These are phyloP conservation scores for Lentinula detonsa DNA, from an alignment of 768 basidiomycete species.

Conservation along the genomic window DNA sequence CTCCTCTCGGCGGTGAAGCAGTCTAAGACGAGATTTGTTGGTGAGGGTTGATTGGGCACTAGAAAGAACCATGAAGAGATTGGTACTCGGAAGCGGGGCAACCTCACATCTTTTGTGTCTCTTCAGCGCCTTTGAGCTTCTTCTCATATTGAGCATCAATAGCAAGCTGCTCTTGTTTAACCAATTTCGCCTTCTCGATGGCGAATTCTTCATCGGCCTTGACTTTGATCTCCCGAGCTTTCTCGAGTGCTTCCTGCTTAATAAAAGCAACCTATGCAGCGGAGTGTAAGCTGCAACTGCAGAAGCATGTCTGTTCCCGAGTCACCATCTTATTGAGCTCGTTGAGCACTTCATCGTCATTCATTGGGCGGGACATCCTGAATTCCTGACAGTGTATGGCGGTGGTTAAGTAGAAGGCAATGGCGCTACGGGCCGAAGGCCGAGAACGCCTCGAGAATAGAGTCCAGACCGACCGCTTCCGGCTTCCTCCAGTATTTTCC, in stretches of 20 bases:
- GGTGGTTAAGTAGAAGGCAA: background rate
- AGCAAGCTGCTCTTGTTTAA: conserved; percentile 91
- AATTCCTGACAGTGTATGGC: too few species aligned
- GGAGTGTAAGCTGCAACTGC: background rate
- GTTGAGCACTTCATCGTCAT: conserved; percentile 90
- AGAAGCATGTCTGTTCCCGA: background rate
- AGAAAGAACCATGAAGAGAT: conserved; percentile 2
- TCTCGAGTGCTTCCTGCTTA: conserved; percentile 97
- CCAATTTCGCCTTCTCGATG: conserved; percentile 98
- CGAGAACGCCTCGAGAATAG: background rate
- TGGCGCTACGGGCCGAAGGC: background rate
- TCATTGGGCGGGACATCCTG: conserved; percentile 75
- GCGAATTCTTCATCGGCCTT: conserved; percentile 99
- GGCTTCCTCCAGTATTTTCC: background rate
- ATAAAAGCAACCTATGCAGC: conserved; percentile 84
- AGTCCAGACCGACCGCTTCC: background rate
- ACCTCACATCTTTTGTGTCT: conserved; percentile 91
- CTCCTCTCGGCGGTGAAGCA: conserved; percentile 89
- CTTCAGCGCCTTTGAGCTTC: conserved; percentile 90
- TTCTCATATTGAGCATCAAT: conserved; percentile 95
- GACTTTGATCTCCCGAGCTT: conserved; percentile 92
- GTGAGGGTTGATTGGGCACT: conserved; percentile 95
- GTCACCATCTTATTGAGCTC: conserved; percentile 99
- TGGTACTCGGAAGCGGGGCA: background rate
- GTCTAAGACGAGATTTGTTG: conserved; percentile 89